phyloP scores from a whole-genome alignment of 305 asterid species.

The Lippia alba region DNA sequence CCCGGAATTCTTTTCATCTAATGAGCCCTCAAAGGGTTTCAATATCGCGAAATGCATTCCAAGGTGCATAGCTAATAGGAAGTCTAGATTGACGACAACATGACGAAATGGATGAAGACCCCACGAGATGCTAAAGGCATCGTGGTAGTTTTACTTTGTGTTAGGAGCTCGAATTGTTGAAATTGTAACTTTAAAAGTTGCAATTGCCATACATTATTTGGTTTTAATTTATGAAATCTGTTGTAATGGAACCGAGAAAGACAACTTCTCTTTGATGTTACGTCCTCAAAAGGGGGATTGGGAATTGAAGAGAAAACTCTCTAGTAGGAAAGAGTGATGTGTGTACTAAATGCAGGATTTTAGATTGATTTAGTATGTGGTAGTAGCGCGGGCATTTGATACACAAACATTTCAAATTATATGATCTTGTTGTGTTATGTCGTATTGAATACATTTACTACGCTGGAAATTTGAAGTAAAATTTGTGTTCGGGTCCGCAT shows the following conservation, averaged over 20 bases:
- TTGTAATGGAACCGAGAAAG: constrained; percentile 28
- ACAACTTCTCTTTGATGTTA: constrained; percentile 26
- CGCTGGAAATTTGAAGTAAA: too few species aligned
- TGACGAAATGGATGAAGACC: constrained; percentile 28
- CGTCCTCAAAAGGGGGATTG: constrained; percentile 25
- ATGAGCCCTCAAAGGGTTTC: constrained; percentile 47
- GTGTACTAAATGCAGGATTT: background rate
- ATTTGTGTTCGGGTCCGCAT: too few species aligned
- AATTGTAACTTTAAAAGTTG: constrained; percentile 38
- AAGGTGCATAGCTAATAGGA: constrained; percentile 44
- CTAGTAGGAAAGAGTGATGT: constrained; percentile 5
- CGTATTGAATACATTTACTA: too few species aligned
- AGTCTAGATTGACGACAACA: constrained; percentile 45
- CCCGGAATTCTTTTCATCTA: constrained; percentile 66
- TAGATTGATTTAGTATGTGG: background rate
- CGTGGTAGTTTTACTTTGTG: constrained; percentile 26
- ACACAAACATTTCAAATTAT: too few species aligned
- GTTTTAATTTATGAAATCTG: background rate
- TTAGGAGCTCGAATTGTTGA: constrained; percentile 24
- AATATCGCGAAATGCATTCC: constrained; percentile 61
- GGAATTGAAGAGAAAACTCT: constrained; percentile 18
- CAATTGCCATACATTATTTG: constrained; percentile 29
- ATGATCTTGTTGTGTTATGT: too few species aligned
- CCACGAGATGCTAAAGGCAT: constrained; percentile 30
- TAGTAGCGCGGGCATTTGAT: background rate